Conservation (phyloP, 306 rosid genomes). For the Lathyrus oleraceus region DNA sequence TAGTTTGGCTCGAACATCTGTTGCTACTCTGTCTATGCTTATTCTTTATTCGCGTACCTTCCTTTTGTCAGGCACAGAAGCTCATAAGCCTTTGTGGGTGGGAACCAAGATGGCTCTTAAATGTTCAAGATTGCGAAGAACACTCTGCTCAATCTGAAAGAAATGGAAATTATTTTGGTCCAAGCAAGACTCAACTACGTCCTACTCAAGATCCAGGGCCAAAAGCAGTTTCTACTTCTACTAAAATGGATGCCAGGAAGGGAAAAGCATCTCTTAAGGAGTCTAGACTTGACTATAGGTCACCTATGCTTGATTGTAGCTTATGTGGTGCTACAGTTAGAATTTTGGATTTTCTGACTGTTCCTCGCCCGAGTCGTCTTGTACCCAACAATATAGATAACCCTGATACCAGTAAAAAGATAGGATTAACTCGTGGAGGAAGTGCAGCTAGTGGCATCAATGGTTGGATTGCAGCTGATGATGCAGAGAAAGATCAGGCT, state of each 20-base stretch:
- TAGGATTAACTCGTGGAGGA: slow-evolving; percentile 96
- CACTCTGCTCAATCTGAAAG: slow-evolving; percentile 99
- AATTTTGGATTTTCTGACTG: slow-evolving; percentile 73
- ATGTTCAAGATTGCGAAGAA: slow-evolving; percentile 95
- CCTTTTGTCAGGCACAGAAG: slow-evolving; percentile 79
- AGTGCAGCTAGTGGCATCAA: slow-evolving; percentile 99
- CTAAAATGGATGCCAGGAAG: slow-evolving; percentile 78
- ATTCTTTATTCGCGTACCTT: slow-evolving; percentile 36
- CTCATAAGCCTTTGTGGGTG: slow-evolving; percentile 98
- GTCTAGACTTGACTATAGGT: slow-evolving; percentile 68
- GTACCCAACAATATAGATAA: slow-evolving; percentile 68
- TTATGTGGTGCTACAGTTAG: slow-evolving; percentile 93
- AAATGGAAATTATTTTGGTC: slow-evolving; percentile 82
- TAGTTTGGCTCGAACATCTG: background rate
- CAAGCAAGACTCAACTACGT: slow-evolving; percentile 67
- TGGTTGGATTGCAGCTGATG: slow-evolving; percentile 94
- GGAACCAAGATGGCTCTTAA: slow-evolving; percentile 96
- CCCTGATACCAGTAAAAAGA: slow-evolving; percentile 83
- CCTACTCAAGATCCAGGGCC: slow-evolving; percentile 68
- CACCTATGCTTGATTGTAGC: slow-evolving; percentile 89
- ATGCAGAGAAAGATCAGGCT: slow-evolving; percentile 79
- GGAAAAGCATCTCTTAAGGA: slow-evolving; percentile 65
- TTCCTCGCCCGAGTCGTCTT: slow-evolving; percentile 83
- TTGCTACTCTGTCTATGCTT: slow-evolving; percentile 37
- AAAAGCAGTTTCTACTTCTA: slow-evolving; percentile 74